Percentiles rank a stretch among this genome's conserved stretches.
These are phyloP conservation scores for Sonneratia alba DNA, from an alignment of 345 rosid species.

Conservation along the genomic window DNA sequence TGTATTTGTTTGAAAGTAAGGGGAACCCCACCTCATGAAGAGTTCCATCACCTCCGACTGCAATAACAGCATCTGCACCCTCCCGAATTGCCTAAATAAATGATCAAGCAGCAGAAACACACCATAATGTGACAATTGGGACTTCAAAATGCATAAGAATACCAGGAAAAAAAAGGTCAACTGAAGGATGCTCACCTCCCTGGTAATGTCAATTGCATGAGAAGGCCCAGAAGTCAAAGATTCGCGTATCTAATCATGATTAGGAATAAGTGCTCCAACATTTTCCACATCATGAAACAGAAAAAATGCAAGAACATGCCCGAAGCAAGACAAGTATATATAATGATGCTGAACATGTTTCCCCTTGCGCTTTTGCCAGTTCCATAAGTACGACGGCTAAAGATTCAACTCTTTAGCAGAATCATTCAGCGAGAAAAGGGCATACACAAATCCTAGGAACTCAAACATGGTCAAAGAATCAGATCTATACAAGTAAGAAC, in stretches of 20 bases:
- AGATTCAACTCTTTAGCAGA: not conserved
- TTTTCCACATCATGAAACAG: not conserved
- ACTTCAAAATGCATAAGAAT: not conserved
- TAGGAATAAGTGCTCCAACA: not conserved
- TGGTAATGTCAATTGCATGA: conserved; percentile 86
- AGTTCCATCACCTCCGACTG: conserved; percentile 99
- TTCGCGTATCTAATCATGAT: conserved; percentile 51
- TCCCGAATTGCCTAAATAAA: conserved; percentile 63
- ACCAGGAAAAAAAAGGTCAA: conserved; percentile 3
- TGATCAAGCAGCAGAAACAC: not conserved
- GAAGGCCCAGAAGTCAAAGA: conserved; percentile 84
- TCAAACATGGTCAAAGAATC: too few species aligned
- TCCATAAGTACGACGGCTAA: not conserved
- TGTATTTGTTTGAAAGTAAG: not conserved
- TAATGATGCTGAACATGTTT: not conserved
- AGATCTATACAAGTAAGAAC: too few species aligned
- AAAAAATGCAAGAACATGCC: not conserved
- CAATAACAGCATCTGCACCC: conserved; percentile 95
- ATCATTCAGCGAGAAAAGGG: not conserved
- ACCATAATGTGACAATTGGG: conserved; percentile 5
- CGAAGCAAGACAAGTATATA: too few species aligned
- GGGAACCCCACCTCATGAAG: conserved; percentile 65
- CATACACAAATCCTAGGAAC: too few species aligned
- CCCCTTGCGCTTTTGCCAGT: too few species aligned
- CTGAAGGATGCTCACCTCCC: conserved; percentile 51